phyloP scores from a whole-genome alignment of 306 rosid species.

The Parietaria judaica region DNA sequence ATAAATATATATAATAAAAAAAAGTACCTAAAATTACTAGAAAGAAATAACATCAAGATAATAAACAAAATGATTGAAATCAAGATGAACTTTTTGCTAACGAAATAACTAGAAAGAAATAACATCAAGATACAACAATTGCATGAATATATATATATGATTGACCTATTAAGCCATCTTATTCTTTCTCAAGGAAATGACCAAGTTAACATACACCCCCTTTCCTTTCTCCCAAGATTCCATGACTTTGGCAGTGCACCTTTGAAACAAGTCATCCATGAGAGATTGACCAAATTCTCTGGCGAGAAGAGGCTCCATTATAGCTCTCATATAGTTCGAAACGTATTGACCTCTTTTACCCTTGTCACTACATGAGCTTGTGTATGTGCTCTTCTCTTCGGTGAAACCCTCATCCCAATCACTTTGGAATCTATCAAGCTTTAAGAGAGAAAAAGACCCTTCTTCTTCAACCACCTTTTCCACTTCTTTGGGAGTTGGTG shows the following conservation, averaged over 20 bases:
- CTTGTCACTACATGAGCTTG: not conserved
- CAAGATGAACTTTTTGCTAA: too few species aligned
- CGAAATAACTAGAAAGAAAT: too few species aligned
- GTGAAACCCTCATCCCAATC: constrained; percentile 28
- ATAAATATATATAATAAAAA: too few species aligned
- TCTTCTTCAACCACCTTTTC: constrained; percentile 25
- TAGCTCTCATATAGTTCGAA: constrained; percentile 26
- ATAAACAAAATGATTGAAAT: too few species aligned
- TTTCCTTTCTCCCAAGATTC: constrained; percentile 23
- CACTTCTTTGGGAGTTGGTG: constrained; percentile 41
- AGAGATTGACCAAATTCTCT: constrained; percentile 26
- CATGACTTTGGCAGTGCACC: constrained; percentile 11
- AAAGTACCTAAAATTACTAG: too few species aligned
- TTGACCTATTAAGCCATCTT: too few species aligned
- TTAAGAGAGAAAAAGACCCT: constrained; percentile 28
- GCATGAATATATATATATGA: too few species aligned
- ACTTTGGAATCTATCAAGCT: constrained; percentile 8
- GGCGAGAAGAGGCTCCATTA: constrained; percentile 30
- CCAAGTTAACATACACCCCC: constrained; percentile 5
- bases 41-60: too few species aligned
- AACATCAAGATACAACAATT: too few species aligned
- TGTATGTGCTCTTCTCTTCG: constrained; percentile 2
- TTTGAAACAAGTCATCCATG: constrained; percentile 33
- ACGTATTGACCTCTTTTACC: constrained; percentile 12
- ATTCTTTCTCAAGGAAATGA: constrained; percentile 13